Conservation (phyloP, 1,284 basidiomycete species). For the Exsudoporus floridanus region DNA sequence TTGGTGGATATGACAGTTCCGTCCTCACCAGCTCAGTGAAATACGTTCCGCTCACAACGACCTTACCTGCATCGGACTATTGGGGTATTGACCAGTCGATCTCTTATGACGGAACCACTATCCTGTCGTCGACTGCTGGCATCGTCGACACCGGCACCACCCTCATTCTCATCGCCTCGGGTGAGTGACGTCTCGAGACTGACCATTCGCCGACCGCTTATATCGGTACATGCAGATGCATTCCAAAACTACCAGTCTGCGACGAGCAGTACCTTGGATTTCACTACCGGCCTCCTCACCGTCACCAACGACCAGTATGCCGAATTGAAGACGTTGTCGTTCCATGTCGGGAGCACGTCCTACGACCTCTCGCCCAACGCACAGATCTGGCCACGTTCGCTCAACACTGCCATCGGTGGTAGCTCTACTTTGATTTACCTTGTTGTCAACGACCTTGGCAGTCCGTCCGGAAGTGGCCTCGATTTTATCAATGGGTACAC, state of each 20-base stretch:
- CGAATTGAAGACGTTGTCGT: slow-evolving; percentile 42
- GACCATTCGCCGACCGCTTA: too few relatives aligned
- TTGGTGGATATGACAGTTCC: slow-evolving; percentile 46
- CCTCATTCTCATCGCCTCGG: slow-evolving; percentile 39
- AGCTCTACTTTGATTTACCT: slow-evolving; percentile 43
- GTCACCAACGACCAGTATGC: slow-evolving; percentile 41
- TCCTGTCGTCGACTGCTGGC: slow-evolving; percentile 39
- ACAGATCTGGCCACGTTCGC: slow-evolving; percentile 52
- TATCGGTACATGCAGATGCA: slow-evolving; percentile 38
- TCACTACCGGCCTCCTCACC: slow-evolving; percentile 43
- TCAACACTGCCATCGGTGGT: slow-evolving; percentile 46
- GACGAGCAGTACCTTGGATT: slow-evolving; percentile 51
- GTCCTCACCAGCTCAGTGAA: slow-evolving; percentile 47
- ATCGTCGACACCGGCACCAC: slow-evolving; percentile 45
- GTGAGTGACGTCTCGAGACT: slow-evolving; percentile 19
- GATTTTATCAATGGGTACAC: background rate
- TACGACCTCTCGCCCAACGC: slow-evolving; percentile 47
- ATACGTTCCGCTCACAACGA: slow-evolving; percentile 51
- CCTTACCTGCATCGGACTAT: slow-evolving; percentile 43
- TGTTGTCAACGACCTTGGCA: slow-evolving; percentile 16
- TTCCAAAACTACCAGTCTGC: slow-evolving; percentile 49
- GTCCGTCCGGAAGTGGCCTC: background rate
- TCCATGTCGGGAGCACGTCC: slow-evolving; percentile 39
- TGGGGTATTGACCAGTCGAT: slow-evolving; percentile 58
- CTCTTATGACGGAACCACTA: slow-evolving; percentile 40